Conservation (phyloP, 306 rosid species). For the Cucumis melo region DNA sequence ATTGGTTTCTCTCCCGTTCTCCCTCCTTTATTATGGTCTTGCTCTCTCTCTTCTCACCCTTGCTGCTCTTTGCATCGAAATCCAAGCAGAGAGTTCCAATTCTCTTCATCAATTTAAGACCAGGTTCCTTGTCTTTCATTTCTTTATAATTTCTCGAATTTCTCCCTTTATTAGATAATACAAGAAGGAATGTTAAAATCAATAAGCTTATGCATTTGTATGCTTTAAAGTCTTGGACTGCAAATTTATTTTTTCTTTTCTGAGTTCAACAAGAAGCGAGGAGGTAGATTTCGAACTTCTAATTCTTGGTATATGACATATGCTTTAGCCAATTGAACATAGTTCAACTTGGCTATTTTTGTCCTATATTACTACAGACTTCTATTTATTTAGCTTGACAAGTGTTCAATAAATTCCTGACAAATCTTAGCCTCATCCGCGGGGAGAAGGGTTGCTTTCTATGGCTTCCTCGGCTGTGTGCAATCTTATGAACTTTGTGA, state of each 20-base stretch:
- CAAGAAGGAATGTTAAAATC: neutral
- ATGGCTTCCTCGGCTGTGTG: no score
- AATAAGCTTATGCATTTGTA: neutral
- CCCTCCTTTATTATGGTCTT: slow-evolving; percentile 62
- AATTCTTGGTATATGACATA: neutral
- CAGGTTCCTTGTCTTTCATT: slow-evolving; percentile 23
- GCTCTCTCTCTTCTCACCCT: slow-evolving; percentile 62
- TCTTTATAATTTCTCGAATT: neutral
- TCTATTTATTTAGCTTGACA: neutral
- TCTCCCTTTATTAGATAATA: neutral
- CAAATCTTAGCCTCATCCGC: neutral
- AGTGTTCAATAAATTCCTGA: neutral
- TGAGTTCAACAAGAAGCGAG: neutral
- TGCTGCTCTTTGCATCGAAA: slow-evolving; percentile 55
- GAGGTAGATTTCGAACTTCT: neutral
- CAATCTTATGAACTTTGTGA: no score
- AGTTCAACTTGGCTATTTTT: neutral
- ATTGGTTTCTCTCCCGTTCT: slow-evolving; percentile 49
- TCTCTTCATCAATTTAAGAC: slow-evolving; percentile 30
- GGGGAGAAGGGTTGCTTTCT: no score
- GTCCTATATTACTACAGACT: neutral
- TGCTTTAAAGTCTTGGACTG: neutral
- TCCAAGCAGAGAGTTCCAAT: slow-evolving; percentile 35
- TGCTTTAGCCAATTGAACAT: no score
- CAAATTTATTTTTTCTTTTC: neutral